Evolutionary conservation across 2,329 filamentous ascomycete genomes (phyloP).

Genomic region (Microdochium nivale): DNA sequence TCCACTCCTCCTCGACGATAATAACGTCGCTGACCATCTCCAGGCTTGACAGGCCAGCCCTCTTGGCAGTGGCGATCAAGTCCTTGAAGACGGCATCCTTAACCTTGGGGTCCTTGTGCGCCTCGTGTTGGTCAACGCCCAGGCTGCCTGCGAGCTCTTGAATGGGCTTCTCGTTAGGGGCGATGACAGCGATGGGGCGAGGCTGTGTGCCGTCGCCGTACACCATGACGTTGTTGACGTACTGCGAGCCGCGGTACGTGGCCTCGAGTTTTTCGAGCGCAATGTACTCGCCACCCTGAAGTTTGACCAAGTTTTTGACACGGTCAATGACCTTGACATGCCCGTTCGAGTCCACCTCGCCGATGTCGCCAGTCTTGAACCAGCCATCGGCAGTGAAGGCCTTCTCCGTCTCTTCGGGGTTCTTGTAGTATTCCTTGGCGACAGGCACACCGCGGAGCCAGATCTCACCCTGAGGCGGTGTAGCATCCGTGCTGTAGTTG

Average conservation of each 20-base stretch:
- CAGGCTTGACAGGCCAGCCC: conserved; percentile 58
- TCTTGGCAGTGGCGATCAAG: conserved; percentile 54
- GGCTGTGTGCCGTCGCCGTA: conserved; percentile 68
- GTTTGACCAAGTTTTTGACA: conserved; percentile 98
- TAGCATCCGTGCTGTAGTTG: conserved; percentile 69
- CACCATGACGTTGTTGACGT: conserved; percentile 80
- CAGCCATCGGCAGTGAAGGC: conserved; percentile 77
- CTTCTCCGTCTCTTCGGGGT: conserved; percentile 76
- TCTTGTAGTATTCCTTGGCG: conserved; percentile 71
- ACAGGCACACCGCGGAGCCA: conserved; percentile 75
- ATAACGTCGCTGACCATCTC: conserved; percentile 73
- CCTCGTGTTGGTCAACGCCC: conserved; percentile 57
- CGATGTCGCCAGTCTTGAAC: conserved; percentile 97
- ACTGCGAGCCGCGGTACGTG: conserved; percentile 71
- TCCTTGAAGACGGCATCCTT: conserved; percentile 56
- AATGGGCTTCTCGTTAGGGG: conserved; percentile 56
- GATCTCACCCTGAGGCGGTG: conserved; percentile 84
- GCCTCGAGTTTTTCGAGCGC: conserved; percentile 94
- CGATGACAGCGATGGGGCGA: conserved; percentile 76
- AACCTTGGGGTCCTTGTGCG: conserved; percentile 61
- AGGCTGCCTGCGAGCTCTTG: conserved; percentile 48
- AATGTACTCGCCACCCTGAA: conserved; percentile 91
- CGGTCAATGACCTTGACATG: conserved; percentile 86
- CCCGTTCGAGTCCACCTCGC: conserved; percentile 73
- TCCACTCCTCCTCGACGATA: conserved; percentile 81